Conservation (phyloP, 371 early-diverging fungal genomes). For the Coemansia sp. region DNA sequence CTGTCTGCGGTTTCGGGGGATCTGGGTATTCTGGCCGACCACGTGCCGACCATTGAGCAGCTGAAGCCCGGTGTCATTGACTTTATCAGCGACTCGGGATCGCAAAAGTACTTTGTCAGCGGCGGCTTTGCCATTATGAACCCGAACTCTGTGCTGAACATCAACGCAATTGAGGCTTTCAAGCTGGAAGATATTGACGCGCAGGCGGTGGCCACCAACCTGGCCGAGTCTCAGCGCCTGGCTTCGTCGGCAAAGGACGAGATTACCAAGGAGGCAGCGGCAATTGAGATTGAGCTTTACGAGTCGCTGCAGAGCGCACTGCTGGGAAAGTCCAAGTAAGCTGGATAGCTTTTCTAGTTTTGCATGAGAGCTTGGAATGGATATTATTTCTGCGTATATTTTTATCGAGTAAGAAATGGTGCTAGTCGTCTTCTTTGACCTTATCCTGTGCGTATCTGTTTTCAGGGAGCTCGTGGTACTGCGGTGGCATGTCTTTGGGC, state of each 20-base stretch:
- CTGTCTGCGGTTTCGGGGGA: conserved; percentile 91
- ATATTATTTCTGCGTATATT: background rate
- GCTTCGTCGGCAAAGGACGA: conserved; percentile 67
- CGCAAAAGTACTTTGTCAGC: conserved; percentile 92
- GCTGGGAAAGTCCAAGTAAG: conserved; percentile 37
- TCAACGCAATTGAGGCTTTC: conserved; percentile 95
- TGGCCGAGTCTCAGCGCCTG: conserved; percentile 82
- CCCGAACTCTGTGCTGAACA: conserved; percentile 93
- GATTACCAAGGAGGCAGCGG: conserved; percentile 80
- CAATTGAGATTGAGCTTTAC: conserved; percentile 85
- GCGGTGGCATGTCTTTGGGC: conserved; percentile 20
- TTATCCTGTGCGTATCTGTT: background rate
- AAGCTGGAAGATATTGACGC: conserved; percentile 82
- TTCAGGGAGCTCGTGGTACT: background rate
- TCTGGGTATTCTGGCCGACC: conserved; percentile 97
- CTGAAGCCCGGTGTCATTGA: conserved; percentile 91
- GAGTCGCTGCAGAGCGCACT: conserved; percentile 69
- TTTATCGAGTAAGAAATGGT: background rate
- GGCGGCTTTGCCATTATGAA: conserved; percentile 97
- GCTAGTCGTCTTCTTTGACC: background rate
- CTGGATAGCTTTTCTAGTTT: background rate
- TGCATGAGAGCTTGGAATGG: background rate
- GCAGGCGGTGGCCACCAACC: conserved; percentile 74
- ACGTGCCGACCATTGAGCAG: conserved; percentile 95
- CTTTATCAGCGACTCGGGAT: conserved; percentile 65